Conservation (phyloP, 2,329 filamentous ascomycete species). For the Calonectria hawksworthii region DNA sequence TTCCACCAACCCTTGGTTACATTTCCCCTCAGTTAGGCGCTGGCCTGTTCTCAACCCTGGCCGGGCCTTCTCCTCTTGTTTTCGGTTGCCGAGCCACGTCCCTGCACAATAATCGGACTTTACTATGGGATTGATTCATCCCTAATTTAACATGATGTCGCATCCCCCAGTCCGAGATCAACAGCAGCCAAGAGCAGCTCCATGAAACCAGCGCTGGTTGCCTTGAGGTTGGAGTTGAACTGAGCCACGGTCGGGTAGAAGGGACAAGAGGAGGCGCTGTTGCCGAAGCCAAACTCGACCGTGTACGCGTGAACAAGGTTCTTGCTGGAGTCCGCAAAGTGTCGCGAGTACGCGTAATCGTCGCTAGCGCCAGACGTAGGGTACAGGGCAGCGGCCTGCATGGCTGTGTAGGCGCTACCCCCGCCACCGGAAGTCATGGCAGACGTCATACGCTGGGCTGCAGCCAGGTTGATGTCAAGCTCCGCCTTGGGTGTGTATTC, state of each 20-base stretch:
- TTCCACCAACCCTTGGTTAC: neutral
- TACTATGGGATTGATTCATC: neutral
- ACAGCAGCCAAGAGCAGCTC: slow-evolving; percentile 52
- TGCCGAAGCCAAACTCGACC: slow-evolving; percentile 56
- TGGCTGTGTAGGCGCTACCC: slow-evolving; percentile 53
- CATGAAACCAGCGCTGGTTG: slow-evolving; percentile 59
- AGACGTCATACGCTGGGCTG: slow-evolving; percentile 49
- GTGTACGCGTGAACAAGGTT: slow-evolving; percentile 47
- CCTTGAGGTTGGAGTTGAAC: slow-evolving; percentile 55
- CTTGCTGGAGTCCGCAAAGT: slow-evolving; percentile 26
- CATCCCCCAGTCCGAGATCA: slow-evolving; percentile 26
- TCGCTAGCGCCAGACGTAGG: slow-evolving; percentile 59
- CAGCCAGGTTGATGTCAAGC: slow-evolving; percentile 46
- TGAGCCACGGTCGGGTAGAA: slow-evolving; percentile 59
- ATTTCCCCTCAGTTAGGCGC: neutral
- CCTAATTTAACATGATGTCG: neutral
- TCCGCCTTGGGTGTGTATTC: slow-evolving; percentile 56
- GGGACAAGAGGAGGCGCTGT: slow-evolving; percentile 39
- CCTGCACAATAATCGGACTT: neutral
- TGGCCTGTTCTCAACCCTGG: neutral
- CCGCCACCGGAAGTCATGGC: slow-evolving; percentile 41
- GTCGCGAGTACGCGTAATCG: slow-evolving; percentile 53
- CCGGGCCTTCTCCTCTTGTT: neutral
- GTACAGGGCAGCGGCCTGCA: slow-evolving; percentile 57
- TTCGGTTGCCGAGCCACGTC: neutral